Percentiles rank a stretch among this genome's conserved stretches.
Evolutionary conservation across 257 asterid species (phyloP).

Genomic region (Plantago ovata): DNA sequence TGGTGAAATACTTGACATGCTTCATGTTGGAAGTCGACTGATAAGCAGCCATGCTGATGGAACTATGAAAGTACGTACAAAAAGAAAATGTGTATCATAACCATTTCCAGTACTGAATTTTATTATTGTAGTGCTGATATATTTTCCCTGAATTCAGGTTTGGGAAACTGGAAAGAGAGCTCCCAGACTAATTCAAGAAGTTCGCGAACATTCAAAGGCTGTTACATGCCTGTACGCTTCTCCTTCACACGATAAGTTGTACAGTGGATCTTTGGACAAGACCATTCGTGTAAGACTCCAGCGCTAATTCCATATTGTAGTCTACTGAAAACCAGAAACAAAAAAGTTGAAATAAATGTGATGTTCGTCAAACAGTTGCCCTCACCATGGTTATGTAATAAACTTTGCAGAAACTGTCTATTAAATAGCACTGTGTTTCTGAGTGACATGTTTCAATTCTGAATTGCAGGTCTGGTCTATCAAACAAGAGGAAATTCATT

Average conservation of each 20-base stretch:
- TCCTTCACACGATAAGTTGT: conserved; percentile 53
- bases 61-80: conserved; percentile 53
- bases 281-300: conserved; percentile 59
- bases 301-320: neutral
- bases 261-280: conserved; percentile 77
- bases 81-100: neutral
- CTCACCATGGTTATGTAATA: too few relatives aligned
- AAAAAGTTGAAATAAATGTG: too few relatives aligned
- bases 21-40: conserved; percentile 46
- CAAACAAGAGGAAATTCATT: conserved; percentile 70
- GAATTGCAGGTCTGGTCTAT: conserved; percentile 63
- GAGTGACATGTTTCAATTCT: conserved; percentile 2
- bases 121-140: neutral
- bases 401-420: too few relatives aligned
- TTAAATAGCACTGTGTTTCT: too few relatives aligned
- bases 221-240: conserved; percentile 64
- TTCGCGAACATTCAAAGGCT: conserved; percentile 67
- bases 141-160: conserved; percentile 33
- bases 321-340: too few relatives aligned
- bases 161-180: conserved; percentile 65
- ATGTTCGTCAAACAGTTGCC: too few relatives aligned
- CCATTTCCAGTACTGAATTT: neutral
- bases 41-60: conserved; percentile 82
- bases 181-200: conserved; percentile 65
- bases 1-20: conserved; percentile 70